Percentiles rank a stretch among this genome's conserved stretches.
Evolutionary conservation across 192 early-diverging fungal species (phyloP).

Genomic region (Backusella psychrophila): DNA sequence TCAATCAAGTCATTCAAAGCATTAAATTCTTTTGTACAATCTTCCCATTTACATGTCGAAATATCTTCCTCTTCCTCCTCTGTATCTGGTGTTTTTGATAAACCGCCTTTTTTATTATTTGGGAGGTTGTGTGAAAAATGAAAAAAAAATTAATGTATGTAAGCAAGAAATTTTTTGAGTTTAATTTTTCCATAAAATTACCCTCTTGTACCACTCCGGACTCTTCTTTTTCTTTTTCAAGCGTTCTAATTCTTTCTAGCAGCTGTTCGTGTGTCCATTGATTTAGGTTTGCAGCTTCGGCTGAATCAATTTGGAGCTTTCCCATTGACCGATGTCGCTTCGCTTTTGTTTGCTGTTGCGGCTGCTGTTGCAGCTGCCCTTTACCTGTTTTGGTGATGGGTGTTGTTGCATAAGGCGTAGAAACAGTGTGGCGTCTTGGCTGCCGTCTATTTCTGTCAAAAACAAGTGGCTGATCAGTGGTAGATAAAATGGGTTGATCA

Average conservation of each 20-base stretch:
- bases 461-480: background rate
- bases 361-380: background rate
- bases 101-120: background rate
- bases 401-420: slow-evolving; percentile 22
- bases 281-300: slow-evolving; percentile 3
- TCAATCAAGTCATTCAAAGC: slow-evolving; percentile 45
- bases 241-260: slow-evolving; percentile 15
- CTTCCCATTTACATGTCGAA: slow-evolving; percentile 50
- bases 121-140: background rate
- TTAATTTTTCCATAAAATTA: background rate
- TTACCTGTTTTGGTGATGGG: background rate
- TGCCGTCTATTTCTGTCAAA: slow-evolving; percentile 3
- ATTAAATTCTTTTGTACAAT: slow-evolving; percentile 43
- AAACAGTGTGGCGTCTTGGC: slow-evolving; percentile 24
- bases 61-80: slow-evolving; percentile 23
- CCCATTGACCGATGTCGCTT: slow-evolving; percentile 20
- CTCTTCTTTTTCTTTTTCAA: slow-evolving; percentile 27
- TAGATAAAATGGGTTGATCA: background rate
- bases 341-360: background rate
- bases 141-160: background rate
- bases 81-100: background rate
- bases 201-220: background rate
- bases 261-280: slow-evolving; percentile 24
- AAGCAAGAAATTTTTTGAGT: background rate
- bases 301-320: background rate